These are phyloP conservation scores for Triticum turgidum DNA, from an alignment of 176 grass and related monocot species.

Conservation along the genomic window DNA sequence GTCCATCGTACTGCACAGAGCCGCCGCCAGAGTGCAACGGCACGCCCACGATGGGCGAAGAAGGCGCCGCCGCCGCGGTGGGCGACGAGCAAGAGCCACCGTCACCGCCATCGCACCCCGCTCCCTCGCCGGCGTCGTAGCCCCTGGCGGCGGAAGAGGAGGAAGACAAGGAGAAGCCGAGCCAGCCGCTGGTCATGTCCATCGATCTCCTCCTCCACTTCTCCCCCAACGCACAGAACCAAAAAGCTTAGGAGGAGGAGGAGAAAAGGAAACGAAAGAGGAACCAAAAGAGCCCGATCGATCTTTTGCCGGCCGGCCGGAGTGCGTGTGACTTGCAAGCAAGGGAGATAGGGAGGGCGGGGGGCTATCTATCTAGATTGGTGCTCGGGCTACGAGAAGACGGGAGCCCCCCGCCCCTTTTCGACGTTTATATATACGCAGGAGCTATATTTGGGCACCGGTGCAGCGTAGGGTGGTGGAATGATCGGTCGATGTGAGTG, in stretches of 20 bases:
- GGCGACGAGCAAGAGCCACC: conserved; percentile 42
- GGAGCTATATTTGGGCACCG: conserved; percentile 20
- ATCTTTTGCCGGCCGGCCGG: conserved; percentile 2
- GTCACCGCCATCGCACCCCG: conserved; percentile 12
- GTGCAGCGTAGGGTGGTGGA: background rate
- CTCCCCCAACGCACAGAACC: background rate
- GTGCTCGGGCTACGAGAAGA: conserved; percentile 25
- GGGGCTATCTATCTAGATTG: conserved; percentile 7
- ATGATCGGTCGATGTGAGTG: conserved; percentile 20
- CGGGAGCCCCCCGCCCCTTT: background rate
- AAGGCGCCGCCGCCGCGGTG: background rate
- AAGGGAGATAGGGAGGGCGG: background rate
- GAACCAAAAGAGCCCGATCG: conserved; percentile 5
- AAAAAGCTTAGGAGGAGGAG: background rate
- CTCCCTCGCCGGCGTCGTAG: conserved; percentile 5
- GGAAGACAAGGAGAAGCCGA: conserved; percentile 67
- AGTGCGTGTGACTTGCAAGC: conserved; percentile 37
- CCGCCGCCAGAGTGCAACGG: conserved; percentile 31
- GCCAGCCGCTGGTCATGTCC: conserved; percentile 74
- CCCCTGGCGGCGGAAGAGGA: conserved; percentile 9
- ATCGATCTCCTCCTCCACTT: conserved; percentile 2
- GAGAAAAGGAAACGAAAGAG: conserved; percentile 10
- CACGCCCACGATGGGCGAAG: conserved; percentile 31
- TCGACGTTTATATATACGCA: conserved; percentile 36
- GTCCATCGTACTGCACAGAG: conserved; percentile 20